Conservation (phyloP, 2,329 filamentous ascomycete genomes). For the Magnaporthiopsis incrustans region DNA sequence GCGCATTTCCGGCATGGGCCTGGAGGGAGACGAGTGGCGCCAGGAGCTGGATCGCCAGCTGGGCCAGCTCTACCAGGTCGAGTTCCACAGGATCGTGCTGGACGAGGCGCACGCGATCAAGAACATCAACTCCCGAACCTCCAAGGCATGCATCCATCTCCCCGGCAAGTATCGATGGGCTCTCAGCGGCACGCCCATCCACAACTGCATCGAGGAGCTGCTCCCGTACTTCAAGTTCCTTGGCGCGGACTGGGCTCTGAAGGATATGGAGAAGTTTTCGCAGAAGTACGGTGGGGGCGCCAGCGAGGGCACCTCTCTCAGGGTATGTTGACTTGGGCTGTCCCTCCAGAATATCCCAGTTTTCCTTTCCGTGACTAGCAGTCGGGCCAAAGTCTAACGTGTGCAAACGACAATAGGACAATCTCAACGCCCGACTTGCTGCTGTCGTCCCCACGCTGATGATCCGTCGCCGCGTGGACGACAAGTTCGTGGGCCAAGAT, state of each 20-base stretch:
- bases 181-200: constrained; percentile 27
- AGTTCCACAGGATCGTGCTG: constrained; percentile 44
- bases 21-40: constrained; percentile 4
- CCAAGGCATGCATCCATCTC: constrained; percentile 16
- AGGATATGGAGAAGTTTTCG: constrained; percentile 9
- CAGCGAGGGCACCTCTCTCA: background rate
- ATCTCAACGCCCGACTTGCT: constrained; percentile 4
- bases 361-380: background rate
- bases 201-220: constrained; percentile 18
- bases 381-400: background rate
- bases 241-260: constrained; percentile 11
- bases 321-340: background rate
- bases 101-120: constrained; percentile 52
- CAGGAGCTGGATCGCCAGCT: constrained; percentile 20
- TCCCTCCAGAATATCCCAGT: too few relatives aligned
- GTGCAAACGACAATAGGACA: background rate
- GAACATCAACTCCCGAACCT: constrained; percentile 28
- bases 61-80: constrained; percentile 27
- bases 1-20: background rate
- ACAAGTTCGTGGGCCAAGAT: constrained; percentile 18
- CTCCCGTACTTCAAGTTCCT: constrained; percentile 12
- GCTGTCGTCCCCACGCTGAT: constrained; percentile 10
- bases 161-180: constrained; percentile 25
- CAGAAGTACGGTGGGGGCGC: constrained; percentile 11
- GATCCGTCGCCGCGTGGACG: constrained; percentile 12